Conservation (phyloP, 805 yeast genomes). For the Yarrowia alimentaria region DNA sequence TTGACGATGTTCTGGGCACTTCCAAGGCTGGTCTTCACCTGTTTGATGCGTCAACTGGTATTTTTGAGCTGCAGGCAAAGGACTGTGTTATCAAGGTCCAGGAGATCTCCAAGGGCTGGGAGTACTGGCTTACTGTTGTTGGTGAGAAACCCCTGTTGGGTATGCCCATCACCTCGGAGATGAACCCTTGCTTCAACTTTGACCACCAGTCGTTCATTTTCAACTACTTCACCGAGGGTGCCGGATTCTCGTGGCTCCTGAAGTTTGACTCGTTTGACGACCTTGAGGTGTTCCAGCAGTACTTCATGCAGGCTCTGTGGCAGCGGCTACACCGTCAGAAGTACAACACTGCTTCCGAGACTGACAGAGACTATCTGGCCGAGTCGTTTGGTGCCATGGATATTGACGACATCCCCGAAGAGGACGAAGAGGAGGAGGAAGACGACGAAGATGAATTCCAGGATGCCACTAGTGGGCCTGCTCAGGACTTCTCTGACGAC, state of each 20-base stretch:
- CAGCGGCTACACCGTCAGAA: conserved; percentile 53
- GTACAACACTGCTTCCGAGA: conserved; percentile 39
- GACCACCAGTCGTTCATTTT: conserved; percentile 61
- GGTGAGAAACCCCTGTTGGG: conserved; percentile 42
- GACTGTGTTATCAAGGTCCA: conserved; percentile 43
- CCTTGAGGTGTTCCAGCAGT: conserved; percentile 53
- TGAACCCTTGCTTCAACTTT: conserved; percentile 67
- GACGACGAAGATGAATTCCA: conserved; percentile 38
- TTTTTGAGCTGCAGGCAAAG: conserved; percentile 48
- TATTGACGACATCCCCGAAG: too few species aligned
- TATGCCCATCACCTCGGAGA: conserved; percentile 46
- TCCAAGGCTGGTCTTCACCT: conserved; percentile 44
- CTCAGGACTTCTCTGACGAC: conserved; percentile 40
- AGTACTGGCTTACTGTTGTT: conserved; percentile 52
- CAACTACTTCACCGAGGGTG: conserved; percentile 48
- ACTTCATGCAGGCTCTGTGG: conserved; percentile 56
- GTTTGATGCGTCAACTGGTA: conserved; percentile 53
- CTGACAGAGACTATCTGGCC: conserved; percentile 56
- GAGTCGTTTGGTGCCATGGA: conserved; percentile 51
- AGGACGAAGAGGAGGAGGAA: conserved; percentile 46
- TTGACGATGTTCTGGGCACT: conserved; percentile 1
- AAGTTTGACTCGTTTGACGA: conserved; percentile 48
- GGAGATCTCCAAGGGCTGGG: conserved; percentile 49
- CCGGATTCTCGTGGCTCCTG: conserved; percentile 61
- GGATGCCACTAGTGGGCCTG: conserved; percentile 33